Evolutionary conservation across 331 rosid species (phyloP).

Genomic region (Spiraea crenata): DNA sequence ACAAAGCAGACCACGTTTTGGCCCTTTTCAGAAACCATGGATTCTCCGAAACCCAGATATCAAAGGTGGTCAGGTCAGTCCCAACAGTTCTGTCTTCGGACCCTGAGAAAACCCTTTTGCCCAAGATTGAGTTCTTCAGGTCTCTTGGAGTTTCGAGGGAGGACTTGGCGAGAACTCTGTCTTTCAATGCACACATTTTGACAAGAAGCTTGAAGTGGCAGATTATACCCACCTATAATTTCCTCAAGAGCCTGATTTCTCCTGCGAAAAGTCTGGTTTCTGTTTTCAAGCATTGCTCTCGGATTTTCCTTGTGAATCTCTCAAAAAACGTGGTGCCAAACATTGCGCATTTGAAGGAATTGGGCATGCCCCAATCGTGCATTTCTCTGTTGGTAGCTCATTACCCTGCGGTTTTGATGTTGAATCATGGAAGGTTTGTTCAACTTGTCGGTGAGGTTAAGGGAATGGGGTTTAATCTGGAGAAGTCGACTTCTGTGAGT

Average conservation of each 20-base stretch:
- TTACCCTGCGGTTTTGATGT: neutral
- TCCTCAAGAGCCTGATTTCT: neutral
- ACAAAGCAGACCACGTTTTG: constrained; percentile 13
- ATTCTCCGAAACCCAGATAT: constrained; percentile 7
- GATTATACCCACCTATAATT: constrained; percentile 6
- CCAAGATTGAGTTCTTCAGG: constrained; percentile 4
- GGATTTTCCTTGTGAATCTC: neutral
- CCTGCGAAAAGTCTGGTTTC: constrained; percentile 5
- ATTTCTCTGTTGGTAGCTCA: neutral
- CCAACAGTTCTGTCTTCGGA: neutral
- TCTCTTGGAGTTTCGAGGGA: constrained; percentile 5
- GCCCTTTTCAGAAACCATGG: constrained; percentile 11
- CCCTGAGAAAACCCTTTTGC: constrained; percentile 12
- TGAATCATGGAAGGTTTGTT: neutral
- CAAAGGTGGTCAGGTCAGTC: neutral
- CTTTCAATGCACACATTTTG: neutral
- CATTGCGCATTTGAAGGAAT: constrained; percentile 19
- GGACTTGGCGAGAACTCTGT: neutral
- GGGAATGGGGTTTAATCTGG: constrained; percentile 32
- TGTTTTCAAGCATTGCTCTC: neutral
- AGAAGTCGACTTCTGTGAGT: constrained; percentile 8
- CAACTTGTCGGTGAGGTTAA: constrained; percentile 22
- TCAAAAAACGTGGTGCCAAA: constrained; percentile 18
- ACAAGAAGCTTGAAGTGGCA: constrained; percentile 3
- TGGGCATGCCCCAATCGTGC: constrained; percentile 29